phyloP scores from a whole-genome alignment of 2,329 filamentous ascomycete species.

The Alternaria conjuncta region DNA sequence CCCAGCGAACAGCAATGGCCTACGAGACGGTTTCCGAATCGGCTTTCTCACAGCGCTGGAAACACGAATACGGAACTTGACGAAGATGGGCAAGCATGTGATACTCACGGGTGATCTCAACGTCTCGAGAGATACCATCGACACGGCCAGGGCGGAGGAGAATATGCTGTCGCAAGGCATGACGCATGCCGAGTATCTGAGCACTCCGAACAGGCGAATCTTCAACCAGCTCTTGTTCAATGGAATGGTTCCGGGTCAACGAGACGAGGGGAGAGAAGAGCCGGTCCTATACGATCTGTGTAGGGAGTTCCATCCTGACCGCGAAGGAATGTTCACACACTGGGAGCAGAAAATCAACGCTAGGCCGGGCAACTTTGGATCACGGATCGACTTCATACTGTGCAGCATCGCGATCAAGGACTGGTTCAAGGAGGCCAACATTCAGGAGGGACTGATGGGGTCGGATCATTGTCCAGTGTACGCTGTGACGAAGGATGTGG shows the following conservation, averaged over 20 bases:
- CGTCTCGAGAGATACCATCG: slow-evolving; percentile 71
- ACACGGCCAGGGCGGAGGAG: slow-evolving; percentile 77
- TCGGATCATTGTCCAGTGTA: slow-evolving; percentile 98
- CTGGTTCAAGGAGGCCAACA: slow-evolving; percentile 83
- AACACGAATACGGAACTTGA: slow-evolving; percentile 81
- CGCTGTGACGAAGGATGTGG: slow-evolving; percentile 70
- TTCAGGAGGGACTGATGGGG: slow-evolving; percentile 91
- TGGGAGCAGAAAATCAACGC: slow-evolving; percentile 96
- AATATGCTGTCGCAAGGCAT: slow-evolving; percentile 72
- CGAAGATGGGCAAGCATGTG: slow-evolving; percentile 80
- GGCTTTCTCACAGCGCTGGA: slow-evolving; percentile 83
- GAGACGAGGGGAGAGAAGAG: slow-evolving; percentile 72
- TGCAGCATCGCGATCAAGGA: slow-evolving; percentile 78
- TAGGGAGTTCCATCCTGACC: slow-evolving; percentile 77
- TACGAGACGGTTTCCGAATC: slow-evolving; percentile 80
- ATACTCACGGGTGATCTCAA: slow-evolving; percentile 90
- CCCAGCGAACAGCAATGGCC: slow-evolving; percentile 86
- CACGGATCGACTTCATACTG: slow-evolving; percentile 91
- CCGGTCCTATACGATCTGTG: slow-evolving; percentile 85
- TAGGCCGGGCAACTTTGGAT: slow-evolving; percentile 92
- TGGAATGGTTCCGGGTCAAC: slow-evolving; percentile 69
- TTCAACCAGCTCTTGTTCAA: slow-evolving; percentile 86
- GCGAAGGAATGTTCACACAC: slow-evolving; percentile 93
- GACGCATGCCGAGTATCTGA: slow-evolving; percentile 74
- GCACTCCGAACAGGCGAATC: slow-evolving; percentile 72